These are phyloP conservation scores for Coemansia sp. DNA, from an alignment of 192 early-diverging fungal species.

Conservation along the genomic window DNA sequence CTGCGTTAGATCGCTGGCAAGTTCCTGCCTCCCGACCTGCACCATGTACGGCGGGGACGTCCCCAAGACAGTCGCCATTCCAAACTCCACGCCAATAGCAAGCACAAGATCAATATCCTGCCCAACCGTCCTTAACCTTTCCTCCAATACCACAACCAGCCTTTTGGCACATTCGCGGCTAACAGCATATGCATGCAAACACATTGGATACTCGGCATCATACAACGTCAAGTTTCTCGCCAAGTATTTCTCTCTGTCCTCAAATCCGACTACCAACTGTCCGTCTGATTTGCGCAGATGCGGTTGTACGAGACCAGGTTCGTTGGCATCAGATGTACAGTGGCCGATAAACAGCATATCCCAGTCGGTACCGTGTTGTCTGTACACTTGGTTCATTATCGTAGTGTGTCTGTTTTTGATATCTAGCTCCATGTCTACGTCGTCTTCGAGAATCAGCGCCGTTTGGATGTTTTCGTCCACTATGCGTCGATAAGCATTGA, in stretches of 20 bases:
- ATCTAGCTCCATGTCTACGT: slow-evolving; percentile 48
- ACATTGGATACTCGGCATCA: slow-evolving; percentile 43
- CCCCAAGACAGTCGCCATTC: slow-evolving; percentile 26
- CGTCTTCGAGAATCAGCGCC: slow-evolving; percentile 39
- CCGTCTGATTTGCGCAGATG: neutral
- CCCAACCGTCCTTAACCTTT: slow-evolving; percentile 26
- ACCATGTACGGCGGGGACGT: slow-evolving; percentile 37
- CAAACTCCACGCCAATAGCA: slow-evolving; percentile 28
- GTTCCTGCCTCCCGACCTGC: slow-evolving; percentile 33
- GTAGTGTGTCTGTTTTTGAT: slow-evolving; percentile 20
- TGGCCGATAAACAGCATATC: slow-evolving; percentile 55
- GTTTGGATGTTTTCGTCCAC: slow-evolving; percentile 31
- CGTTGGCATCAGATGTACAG: slow-evolving; percentile 36
- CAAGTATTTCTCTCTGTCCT: slow-evolving; percentile 5
- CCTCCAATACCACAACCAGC: slow-evolving; percentile 33
- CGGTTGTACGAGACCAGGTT: slow-evolving; percentile 9
- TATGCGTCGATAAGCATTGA: slow-evolving; percentile 21
- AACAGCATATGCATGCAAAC: slow-evolving; percentile 49
- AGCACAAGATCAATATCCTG: slow-evolving; percentile 39
- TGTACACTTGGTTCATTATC: slow-evolving; percentile 19
- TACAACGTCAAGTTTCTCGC: slow-evolving; percentile 21
- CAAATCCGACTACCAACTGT: neutral
- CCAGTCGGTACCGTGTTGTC: slow-evolving; percentile 28
- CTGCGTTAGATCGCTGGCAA: slow-evolving; percentile 28
- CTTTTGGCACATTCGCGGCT: slow-evolving; percentile 31